These are phyloP conservation scores for Fusarium sp. DNA, from an alignment of 2,329 filamentous ascomycete species.

Conservation along the genomic window DNA sequence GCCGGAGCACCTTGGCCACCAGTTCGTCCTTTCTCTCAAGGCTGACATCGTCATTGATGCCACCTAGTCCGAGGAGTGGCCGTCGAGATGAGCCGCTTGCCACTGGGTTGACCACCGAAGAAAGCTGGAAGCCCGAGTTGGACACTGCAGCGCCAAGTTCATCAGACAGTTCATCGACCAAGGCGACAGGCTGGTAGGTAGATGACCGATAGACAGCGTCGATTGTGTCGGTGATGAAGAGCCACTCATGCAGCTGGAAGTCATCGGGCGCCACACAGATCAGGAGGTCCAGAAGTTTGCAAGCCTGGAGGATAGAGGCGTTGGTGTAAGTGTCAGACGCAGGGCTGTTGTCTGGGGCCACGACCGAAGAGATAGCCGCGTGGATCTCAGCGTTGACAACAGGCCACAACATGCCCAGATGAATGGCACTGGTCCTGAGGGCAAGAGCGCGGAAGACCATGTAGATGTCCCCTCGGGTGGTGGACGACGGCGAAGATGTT, in stretches of 20 bases:
- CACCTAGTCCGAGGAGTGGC: conserved; percentile 64
- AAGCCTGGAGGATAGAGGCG: conserved; percentile 84
- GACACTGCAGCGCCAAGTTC: conserved; percentile 67
- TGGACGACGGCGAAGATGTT: conserved; percentile 91
- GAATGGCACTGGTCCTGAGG: conserved; percentile 81
- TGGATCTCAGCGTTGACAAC: conserved; percentile 89
- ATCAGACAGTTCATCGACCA: conserved; percentile 88
- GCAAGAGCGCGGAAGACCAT: conserved; percentile 86
- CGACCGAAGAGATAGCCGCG: conserved; percentile 79
- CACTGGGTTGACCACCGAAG: conserved; percentile 53
- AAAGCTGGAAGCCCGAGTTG: conserved; percentile 50
- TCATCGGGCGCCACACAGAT: conserved; percentile 90
- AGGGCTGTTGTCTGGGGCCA: conserved; percentile 72
- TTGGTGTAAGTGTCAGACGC: conserved; percentile 81
- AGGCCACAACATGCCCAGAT: conserved; percentile 90
- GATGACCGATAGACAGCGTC: conserved; percentile 90
- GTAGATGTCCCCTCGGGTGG: conserved; percentile 89
- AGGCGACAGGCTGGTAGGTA: conserved; percentile 75
- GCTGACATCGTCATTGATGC: conserved; percentile 66
- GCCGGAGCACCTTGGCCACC: conserved; percentile 81
- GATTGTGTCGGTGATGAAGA: conserved; percentile 96
- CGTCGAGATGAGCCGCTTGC: conserved; percentile 54
- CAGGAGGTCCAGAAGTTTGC: conserved; percentile 92
- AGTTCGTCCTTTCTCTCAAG: conserved; percentile 76
- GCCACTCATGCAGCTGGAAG: conserved; percentile 98